A percentile compares a stretch with the other conserved stretches of the same genome.
Conservation (phyloP, 768 basidiomycete species). For the Hygrophorus russula region DNA sequence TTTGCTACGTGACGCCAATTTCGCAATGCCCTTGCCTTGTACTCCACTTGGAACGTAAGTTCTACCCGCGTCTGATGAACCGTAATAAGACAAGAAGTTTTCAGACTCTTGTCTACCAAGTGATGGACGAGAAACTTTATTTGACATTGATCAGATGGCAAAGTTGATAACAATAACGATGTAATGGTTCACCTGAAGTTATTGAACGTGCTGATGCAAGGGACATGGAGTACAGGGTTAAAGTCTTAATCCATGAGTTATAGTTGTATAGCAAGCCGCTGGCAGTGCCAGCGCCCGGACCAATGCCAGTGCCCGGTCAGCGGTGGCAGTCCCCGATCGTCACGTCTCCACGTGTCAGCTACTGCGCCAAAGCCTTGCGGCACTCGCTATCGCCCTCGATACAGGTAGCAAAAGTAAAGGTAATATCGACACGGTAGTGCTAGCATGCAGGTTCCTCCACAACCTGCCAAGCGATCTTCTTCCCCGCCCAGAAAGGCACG, state of each 20-base stretch:
- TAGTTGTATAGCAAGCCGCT: not conserved
- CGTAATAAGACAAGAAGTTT: constrained; percentile 14
- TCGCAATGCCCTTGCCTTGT: not conserved
- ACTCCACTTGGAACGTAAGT: not conserved
- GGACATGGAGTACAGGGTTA: not conserved
- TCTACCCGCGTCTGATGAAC: constrained; percentile 6
- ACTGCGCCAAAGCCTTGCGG: too few relatives aligned
- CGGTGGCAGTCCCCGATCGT: too few relatives aligned
- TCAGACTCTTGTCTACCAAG: constrained; percentile 11
- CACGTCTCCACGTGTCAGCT: too few relatives aligned
- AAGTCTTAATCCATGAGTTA: too few relatives aligned
- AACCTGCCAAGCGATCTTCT: constrained; percentile 65
- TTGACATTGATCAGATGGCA: too few relatives aligned
- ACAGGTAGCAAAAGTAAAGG: not conserved
- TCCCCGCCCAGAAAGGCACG: constrained; percentile 85
- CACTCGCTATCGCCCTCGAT: too few relatives aligned
- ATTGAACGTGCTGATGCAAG: not conserved
- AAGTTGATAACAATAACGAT: too few relatives aligned
- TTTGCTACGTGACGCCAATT: constrained; percentile 8
- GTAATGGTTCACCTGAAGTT: not conserved
- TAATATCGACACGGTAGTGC: too few relatives aligned
- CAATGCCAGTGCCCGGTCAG: too few relatives aligned
- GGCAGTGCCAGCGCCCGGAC: too few relatives aligned
- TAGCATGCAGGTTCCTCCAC: constrained; percentile 7
- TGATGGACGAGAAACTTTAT: not conserved